Conservation (phyloP, 1,284 basidiomycete genomes). For the Tausonia pullulans region DNA sequence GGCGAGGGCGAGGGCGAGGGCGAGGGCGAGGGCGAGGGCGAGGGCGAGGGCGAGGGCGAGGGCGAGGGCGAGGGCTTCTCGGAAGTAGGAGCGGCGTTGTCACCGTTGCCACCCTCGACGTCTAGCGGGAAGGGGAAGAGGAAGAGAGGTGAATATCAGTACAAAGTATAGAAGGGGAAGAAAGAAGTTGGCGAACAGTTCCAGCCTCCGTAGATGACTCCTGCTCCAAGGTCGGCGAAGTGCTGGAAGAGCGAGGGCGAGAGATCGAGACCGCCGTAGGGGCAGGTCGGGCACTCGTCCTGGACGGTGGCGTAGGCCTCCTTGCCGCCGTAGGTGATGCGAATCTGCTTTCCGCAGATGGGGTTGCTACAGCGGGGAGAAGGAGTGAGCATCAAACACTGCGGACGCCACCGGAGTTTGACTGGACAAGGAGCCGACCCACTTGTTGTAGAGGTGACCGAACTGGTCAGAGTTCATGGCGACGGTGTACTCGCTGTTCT, state of each 20-base stretch:
- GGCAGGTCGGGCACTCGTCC: constrained; percentile 43
- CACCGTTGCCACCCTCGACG: too few relatives aligned
- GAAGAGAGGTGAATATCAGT: neutral
- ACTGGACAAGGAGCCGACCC: too few relatives aligned
- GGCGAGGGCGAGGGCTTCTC: too few relatives aligned
- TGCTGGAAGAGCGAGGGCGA: constrained; percentile 55
- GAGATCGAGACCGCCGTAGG: constrained; percentile 60
- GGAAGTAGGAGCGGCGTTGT: too few relatives aligned
- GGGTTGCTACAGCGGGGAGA: constrained; percentile 47
- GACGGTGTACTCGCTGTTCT: constrained; percentile 30
- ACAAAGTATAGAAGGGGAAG: neutral
- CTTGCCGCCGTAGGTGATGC: constrained; percentile 54
- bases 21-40: too few relatives aligned
- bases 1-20: too few relatives aligned
- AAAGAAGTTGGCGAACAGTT: neutral
- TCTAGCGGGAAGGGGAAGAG: too few relatives aligned
- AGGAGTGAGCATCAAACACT: constrained; percentile 24
- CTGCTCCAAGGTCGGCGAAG: constrained; percentile 4
- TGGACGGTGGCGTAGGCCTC: constrained; percentile 46
- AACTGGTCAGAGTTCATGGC: constrained; percentile 32
- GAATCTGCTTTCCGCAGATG: constrained; percentile 51
- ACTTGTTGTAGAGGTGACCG: too few relatives aligned
- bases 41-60: too few relatives aligned
- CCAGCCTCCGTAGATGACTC: constrained; percentile 12
- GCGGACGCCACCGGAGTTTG: too few relatives aligned